These are phyloP conservation scores for Cinnamomum micranthum DNA, from an alignment of 164 flowering plant species.

Conservation along the genomic window DNA sequence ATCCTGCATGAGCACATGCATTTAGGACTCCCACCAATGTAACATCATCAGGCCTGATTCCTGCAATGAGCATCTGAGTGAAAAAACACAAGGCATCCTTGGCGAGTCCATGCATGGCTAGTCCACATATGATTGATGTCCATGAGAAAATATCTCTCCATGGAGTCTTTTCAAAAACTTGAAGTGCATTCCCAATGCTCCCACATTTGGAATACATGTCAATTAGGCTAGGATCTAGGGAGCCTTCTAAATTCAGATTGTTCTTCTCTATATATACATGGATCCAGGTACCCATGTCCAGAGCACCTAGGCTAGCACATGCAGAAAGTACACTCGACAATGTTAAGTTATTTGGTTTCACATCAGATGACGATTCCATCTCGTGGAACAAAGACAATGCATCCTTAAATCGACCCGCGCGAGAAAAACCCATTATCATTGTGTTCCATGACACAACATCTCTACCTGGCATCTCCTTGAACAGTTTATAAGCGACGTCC, in stretches of 20 bases:
- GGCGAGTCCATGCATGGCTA: conserved; percentile 28
- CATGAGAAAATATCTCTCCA: conserved; percentile 25
- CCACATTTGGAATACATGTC: conserved; percentile 33
- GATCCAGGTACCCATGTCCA: conserved; percentile 28
- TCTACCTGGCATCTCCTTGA: conserved; percentile 13
- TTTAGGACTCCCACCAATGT: conserved; percentile 25
- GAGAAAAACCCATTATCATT: conserved; percentile 19
- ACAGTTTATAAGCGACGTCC: conserved; percentile 17
- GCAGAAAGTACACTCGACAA: conserved; percentile 25
- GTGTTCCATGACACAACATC: conserved; percentile 34
- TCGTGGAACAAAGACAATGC: conserved; percentile 22
- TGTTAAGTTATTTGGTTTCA: conserved; percentile 23
- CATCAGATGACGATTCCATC: conserved; percentile 20
- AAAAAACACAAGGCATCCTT: conserved; percentile 17
- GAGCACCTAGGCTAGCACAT: conserved; percentile 31
- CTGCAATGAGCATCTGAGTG: conserved; percentile 18
- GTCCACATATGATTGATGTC: conserved; percentile 29
- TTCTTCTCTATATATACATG: conserved; percentile 27
- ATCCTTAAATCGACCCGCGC: conserved; percentile 15
- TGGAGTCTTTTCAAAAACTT: conserved; percentile 22
- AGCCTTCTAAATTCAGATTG: conserved; percentile 18
- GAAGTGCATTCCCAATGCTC: conserved; percentile 26
- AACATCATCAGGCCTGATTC: conserved; percentile 21
- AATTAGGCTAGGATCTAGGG: conserved; percentile 23
- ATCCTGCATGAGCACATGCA: conserved; percentile 32